Percentiles rank a stretch among this genome's conserved stretches.
phyloP scores from a whole-genome alignment of 2,329 filamentous ascomycete genomes.

The Bipolaris gigantea region DNA sequence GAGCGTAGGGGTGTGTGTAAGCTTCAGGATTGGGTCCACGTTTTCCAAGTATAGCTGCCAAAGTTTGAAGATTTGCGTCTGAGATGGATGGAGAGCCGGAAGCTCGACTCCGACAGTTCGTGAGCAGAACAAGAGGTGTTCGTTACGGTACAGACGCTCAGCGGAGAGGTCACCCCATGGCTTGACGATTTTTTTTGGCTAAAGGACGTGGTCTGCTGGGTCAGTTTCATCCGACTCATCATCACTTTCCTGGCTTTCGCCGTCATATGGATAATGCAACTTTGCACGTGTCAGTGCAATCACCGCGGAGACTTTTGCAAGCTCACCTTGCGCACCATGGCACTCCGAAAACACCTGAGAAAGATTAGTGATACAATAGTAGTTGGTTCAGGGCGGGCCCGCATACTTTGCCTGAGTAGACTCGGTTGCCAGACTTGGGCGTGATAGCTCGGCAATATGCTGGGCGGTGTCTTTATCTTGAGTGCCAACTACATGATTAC shows the following conservation, averaged over 20 bases:
- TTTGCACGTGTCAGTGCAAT: background rate
- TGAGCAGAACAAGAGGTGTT: slow-evolving; percentile 58
- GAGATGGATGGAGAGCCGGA: slow-evolving; percentile 63
- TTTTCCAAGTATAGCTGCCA: slow-evolving; percentile 71
- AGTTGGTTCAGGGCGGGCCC: background rate
- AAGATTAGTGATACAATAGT: slow-evolving; percentile 2
- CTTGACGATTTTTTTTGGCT: slow-evolving; percentile 42
- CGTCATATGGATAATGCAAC: slow-evolving; percentile 1
- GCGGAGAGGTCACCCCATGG: slow-evolving; percentile 49
- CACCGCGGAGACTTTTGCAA: background rate
- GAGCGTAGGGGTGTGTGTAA: slow-evolving; percentile 36
- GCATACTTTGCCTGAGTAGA: slow-evolving; percentile 5
- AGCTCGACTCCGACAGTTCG: slow-evolving; percentile 60
- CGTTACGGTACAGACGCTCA: slow-evolving; percentile 37
- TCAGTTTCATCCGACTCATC: slow-evolving; percentile 8
- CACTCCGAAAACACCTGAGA: slow-evolving; percentile 28
- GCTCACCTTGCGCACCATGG: slow-evolving; percentile 24
- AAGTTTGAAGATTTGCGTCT: slow-evolving; percentile 67
- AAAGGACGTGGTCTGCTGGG: slow-evolving; percentile 15
- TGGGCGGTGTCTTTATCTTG: background rate
- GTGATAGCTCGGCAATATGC: background rate
- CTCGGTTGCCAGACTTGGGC: background rate
- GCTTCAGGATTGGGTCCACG: slow-evolving; percentile 36
- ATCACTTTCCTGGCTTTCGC: slow-evolving; percentile 1
- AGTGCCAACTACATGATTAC: background rate